Conservation (phyloP, 441 rosid species). For the Pelargonium myrrhifolium region DNA sequence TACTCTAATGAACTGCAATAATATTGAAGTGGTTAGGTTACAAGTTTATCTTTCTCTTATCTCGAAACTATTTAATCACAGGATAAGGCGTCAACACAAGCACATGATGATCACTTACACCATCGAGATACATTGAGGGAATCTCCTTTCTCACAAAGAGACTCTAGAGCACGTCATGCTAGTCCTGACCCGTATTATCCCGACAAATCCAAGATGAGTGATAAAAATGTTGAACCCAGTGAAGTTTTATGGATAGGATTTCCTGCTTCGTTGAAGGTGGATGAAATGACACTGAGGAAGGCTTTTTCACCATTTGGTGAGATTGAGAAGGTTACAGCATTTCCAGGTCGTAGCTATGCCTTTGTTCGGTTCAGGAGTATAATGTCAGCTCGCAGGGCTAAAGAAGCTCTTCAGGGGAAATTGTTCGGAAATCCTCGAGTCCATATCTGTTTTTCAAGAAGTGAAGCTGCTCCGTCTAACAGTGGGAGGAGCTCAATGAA, state of each 20-base stretch:
- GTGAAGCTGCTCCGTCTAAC: constrained; percentile 51
- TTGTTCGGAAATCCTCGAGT: constrained; percentile 92
- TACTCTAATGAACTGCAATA: constrained; percentile 11
- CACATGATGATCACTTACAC: constrained; percentile 44
- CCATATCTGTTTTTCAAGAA: constrained; percentile 85
- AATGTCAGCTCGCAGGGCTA: constrained; percentile 71
- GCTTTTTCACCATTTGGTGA: constrained; percentile 91
- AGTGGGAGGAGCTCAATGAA: constrained; percentile 42
- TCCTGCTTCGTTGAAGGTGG: constrained; percentile 75
- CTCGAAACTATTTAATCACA: constrained; percentile 47
- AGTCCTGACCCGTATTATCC: constrained; percentile 53
- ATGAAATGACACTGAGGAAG: constrained; percentile 64
- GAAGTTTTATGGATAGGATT: constrained; percentile 94
- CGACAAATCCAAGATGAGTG: constrained; percentile 50
- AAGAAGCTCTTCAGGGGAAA: constrained; percentile 92
- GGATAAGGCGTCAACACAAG: constrained; percentile 62
- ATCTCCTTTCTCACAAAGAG: constrained; percentile 62
- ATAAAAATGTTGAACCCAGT: constrained; percentile 69
- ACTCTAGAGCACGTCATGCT: constrained; percentile 45
- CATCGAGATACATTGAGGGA: constrained; percentile 54
- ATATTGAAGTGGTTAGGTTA: constrained; percentile 18
- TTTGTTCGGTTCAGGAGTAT: constrained; percentile 68
- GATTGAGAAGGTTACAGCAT: constrained; percentile 66
- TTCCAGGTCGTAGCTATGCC: constrained; percentile 97
- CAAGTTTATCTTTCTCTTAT: constrained; percentile 30